Base-by-base conservation (phyloP, 768 basidiomycete genomes). In the Nidularia sp. region DNA sequence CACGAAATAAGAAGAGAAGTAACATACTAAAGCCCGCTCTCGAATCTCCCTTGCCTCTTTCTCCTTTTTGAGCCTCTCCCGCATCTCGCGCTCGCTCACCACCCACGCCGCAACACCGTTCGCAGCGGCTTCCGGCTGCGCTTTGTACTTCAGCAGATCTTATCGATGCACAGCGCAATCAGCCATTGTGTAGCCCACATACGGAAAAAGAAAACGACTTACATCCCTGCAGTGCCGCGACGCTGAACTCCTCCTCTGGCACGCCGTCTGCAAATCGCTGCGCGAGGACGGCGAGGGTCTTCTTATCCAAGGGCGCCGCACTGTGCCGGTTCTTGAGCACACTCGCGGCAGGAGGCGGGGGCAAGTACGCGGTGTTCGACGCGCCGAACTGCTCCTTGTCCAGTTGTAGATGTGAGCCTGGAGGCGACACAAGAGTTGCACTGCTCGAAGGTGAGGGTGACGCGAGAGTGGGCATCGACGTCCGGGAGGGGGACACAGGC, bases 181-280 rank as follows among this genome's bases (percentile, higher is more conserved):
- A 35, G 36, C 36, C 36, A 9, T 39, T 15, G 46, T 42, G 48
- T 47, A 47, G 48, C 15, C 44, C 12, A 12, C 18, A 53, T 51
- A 56, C 60, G 57, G 60, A 49, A 48, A 57, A 59, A 58, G 57
- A 55, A 50, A 22, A 61, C 34, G 18, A 84, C 88, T 80, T 66
- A 90, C 88, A 93, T 66, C 91, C 93, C 71, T 95, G 93, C 50
- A 97, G 73, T 52, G 90, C 87, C 15, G 93, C 93, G 50, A 94
- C 88, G 61, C 88, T 90, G 63, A 94, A 91, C 70, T 90, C 88
- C 39, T 87, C 85, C 35, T 92, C 88, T 0, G 93, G 91, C 18
- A 95, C 83, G 22, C 81, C 73, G 55, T 90, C 88, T 3, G 90
- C 89, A 61, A 95, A 95, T 53, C 74, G 62, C 71, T 87, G 83